Base-by-base conservation (phyloP, 192 early-diverging fungal species). In the Podila clonocystis region DNA sequence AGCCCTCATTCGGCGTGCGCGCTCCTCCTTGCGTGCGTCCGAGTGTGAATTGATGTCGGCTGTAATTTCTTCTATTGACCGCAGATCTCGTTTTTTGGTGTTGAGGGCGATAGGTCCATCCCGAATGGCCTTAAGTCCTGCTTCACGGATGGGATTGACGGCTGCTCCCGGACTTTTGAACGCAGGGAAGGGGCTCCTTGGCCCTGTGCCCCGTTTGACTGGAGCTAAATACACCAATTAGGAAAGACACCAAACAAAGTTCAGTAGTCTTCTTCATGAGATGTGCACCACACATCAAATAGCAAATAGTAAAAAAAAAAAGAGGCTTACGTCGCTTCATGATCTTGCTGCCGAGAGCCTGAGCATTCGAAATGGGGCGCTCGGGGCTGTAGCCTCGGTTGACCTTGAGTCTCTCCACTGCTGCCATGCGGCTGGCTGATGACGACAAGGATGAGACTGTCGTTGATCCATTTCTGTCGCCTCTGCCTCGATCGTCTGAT, bases 51-150 rank as follows among this genome's bases (percentile, higher is more conserved):
- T 49, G 28, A 72, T 5, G 3, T 73, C 70, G 5, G 65, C 66
- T 2, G 50, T 50, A 31, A 73, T 58, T 28, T 80, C 77, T 22
- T 73, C 77, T 20, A 69, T 34, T 19, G 77, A 60, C 17, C 77
- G 31, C 1, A 63, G 62, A 73, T 80, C 77, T 41, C 77, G 50
- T 33, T 80, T 80, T 26, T 65, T 69, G 1, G 77, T 68, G 67
- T 73, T 73, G 52, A 80, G 77, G 0, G 77, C 50, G 8, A 73
- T 52, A 6, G 77, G 77, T 58, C 77, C 77, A 45, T 80, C 70
- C 11, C 77, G 77, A 60, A 80, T 58, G 5, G 77, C 77, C 36
- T 80, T 80, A 6, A 80, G 66, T 61, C 77, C 77, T 17, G 77
- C 77, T 28, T 80, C 77, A 3, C 77, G 49, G 9, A 80, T 68